Evolutionary conservation across 768 basidiomycete genomes (phyloP), one percentile per base, ranked within the genome.

Genomic region (Tulasnella sp.): DNA sequence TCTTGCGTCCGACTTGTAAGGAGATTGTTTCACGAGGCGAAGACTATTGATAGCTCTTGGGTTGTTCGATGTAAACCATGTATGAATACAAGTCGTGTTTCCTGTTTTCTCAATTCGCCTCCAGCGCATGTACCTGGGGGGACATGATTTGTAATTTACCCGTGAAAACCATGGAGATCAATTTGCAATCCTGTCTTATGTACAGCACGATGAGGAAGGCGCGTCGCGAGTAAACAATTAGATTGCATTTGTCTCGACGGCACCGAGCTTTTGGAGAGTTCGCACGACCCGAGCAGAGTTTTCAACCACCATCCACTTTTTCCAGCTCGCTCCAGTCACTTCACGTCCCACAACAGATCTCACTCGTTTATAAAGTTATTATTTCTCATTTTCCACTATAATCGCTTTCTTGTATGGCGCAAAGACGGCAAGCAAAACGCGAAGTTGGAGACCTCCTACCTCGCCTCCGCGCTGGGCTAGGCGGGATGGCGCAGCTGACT

Each of bases 1-100:
- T 96, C 39, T 87, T 95, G 75, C 92, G 94, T 75, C 94, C 94
- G 72, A 95, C 94, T 6, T 79, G 78, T 27, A 79, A 79, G 56
- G 78, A 79, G 78, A 68, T 79, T 31, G 78, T 79, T 40, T 79
- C 78, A 44, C 71, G 78, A 48, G 78, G 78, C 18, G 78, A 79
- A 2, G 78, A 79, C 56, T 79, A 79, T 52, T 79, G 44, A 78
- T 38, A 31, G 34, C 38, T 38, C 34, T 34, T 68, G 62, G 5
- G 27, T 6, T 9, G 16, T 4, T 27, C 31, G 34, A 68, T 27
- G 7, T 27, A 27, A 68, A 36, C 24, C 52, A 52, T n/a, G 52
- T n/a, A 52, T 52, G 24, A n/a, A 52, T 24, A n/a, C 24, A 24
- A 52, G 3, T 21, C 24, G 52, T 52, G 52, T 52, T n/a, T n/a